Evolutionary conservation across 768 basidiomycete species (phyloP).

Genomic region (Agaricus subrufescens): DNA sequence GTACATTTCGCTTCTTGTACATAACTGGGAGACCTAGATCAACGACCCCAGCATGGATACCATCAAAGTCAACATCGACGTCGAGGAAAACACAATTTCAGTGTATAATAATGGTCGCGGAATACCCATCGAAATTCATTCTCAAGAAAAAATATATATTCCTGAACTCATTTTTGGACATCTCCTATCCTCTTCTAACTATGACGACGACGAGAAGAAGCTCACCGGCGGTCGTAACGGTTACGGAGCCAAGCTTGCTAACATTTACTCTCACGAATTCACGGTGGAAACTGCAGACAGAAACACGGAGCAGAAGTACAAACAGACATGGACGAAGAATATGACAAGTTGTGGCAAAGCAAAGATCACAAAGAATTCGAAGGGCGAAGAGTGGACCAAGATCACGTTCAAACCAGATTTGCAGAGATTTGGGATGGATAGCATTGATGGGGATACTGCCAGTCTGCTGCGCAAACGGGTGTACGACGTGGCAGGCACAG

Average conservation of each 20-base stretch:
- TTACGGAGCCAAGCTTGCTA: slow-evolving; percentile 96
- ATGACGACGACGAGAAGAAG: slow-evolving; percentile 98
- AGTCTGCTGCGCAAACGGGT: slow-evolving; percentile 90
- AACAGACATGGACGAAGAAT: slow-evolving; percentile 91
- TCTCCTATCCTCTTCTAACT: slow-evolving; percentile 91
- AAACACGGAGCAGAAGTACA: slow-evolving; percentile 82
- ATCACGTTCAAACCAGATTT: slow-evolving; percentile 94
- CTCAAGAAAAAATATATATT: slow-evolving; percentile 89
- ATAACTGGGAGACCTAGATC: slow-evolving; percentile 46
- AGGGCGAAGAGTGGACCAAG: slow-evolving; percentile 86
- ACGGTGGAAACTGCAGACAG: slow-evolving; percentile 94
- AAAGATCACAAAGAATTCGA: slow-evolving; percentile 90
- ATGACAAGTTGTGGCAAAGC: slow-evolving; percentile 86
- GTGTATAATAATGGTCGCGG: slow-evolving; percentile 95
- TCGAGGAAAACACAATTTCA: slow-evolving; percentile 80
- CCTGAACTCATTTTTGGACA: slow-evolving; percentile 98
- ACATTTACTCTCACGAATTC: slow-evolving; percentile 97
- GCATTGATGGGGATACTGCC: slow-evolving; percentile 88
- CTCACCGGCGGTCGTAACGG: slow-evolving; percentile 98
- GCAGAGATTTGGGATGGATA: slow-evolving; percentile 84
- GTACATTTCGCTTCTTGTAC: not conserved
- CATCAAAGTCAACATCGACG: slow-evolving; percentile 83
- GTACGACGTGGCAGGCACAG: slow-evolving; percentile 95
- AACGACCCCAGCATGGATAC: slow-evolving; percentile 91
- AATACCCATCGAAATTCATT: slow-evolving; percentile 96